phyloP scores from a whole-genome alignment of 305 asterid genomes.

The Fraxinus nigra region DNA sequence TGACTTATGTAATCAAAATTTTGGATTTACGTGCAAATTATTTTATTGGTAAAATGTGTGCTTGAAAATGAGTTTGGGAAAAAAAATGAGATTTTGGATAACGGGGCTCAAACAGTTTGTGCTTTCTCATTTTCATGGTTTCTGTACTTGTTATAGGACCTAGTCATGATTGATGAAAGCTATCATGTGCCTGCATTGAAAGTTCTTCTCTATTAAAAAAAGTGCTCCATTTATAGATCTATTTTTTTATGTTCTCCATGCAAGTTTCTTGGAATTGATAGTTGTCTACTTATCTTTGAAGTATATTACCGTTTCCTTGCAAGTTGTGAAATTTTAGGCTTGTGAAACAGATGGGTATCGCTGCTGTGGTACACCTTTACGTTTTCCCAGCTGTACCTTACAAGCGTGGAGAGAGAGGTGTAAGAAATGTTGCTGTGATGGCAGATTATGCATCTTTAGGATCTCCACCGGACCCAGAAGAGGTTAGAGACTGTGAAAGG shows the following conservation, averaged over 20 bases:
- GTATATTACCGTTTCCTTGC: constrained; percentile 4
- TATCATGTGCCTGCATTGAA: neutral
- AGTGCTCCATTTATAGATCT: neutral
- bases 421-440: constrained; percentile 84
- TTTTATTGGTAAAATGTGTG: neutral
- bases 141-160: neutral
- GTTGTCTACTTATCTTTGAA: neutral
- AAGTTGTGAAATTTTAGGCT: constrained; percentile 24
- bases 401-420: constrained; percentile 96
- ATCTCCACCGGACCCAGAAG: constrained; percentile 89
- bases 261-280: neutral
- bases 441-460: constrained; percentile 90
- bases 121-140: neutral
- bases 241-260: neutral
- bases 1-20: neutral
- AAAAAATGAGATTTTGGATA: neutral
- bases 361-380: constrained; percentile 93
- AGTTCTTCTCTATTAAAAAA: neutral
- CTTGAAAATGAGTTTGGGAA: neutral
- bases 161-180: neutral
- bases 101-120: neutral
- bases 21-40: no score
- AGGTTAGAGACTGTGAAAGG: constrained; percentile 79
- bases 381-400: constrained; percentile 93
- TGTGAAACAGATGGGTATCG: constrained; percentile 86